Evolutionary conservation across 371 early-diverging fungal genomes (phyloP).

Genomic region (Amoeboaphelidium occidentale): DNA sequence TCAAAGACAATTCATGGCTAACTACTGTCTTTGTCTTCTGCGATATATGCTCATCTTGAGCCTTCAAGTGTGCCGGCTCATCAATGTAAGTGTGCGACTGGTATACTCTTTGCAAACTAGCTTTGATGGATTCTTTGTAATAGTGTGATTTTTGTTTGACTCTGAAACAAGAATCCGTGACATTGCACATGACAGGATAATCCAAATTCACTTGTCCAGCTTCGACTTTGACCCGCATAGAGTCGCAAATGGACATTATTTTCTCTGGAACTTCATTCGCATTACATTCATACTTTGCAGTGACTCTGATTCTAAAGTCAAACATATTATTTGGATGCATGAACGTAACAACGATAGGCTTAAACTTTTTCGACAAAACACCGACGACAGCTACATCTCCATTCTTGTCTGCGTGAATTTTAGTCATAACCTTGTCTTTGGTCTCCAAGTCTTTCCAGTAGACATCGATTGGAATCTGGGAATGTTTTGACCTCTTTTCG

Average conservation of each 20-base stretch:
- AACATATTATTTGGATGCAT: not conserved
- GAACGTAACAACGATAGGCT: not conserved
- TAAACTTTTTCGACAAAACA: not conserved
- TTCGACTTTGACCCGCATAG: no score
- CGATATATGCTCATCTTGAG: no score
- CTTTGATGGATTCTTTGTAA: not conserved
- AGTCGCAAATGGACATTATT: not conserved
- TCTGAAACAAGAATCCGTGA: not conserved
- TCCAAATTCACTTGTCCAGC: no score
- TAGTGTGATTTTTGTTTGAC: not conserved
- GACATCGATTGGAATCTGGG: not conserved
- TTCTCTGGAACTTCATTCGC: not conserved
- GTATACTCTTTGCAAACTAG: not conserved
- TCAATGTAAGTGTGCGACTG: not conserved
- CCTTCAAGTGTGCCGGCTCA: no score
- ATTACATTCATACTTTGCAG: not conserved
- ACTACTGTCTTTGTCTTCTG: no score
- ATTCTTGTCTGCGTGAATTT: not conserved
- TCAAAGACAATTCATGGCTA: no score
- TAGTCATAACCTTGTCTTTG: not conserved
- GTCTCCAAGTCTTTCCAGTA: not conserved
- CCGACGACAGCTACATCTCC: not conserved
- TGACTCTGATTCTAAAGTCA: not conserved
- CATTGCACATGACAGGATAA: not conserved
- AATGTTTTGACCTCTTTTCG: not conserved